Base-by-base conservation (phyloP, 2,329 filamentous ascomycete species). In the Exophiala xenobiotica region DNA sequence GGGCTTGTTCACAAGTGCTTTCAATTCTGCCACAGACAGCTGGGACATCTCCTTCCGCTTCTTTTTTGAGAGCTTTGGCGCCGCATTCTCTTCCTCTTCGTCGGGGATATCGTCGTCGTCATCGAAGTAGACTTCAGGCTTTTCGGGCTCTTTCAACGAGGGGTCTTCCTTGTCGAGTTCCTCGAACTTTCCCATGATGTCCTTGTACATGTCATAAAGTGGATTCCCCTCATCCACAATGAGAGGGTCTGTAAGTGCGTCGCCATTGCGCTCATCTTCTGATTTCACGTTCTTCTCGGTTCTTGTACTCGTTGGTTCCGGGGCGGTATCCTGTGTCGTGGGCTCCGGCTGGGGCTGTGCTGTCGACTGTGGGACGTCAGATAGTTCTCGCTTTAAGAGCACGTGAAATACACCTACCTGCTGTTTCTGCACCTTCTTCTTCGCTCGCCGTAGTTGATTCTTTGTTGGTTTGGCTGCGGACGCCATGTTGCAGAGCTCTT, bases 351-450 rank as follows among this genome's bases (percentile, higher is more conserved):
- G 44, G 51, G 46, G 12, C 41, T 58, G 54, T 41, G 45, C 40
- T 46, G 31, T 45, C 42, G n/a, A 18, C 57, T 61, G 49, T n/a
- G 27, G 23, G 9, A 3, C n/a, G 23, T 58, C 14, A 59, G 54
- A 40, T 4, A 24, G 3, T 22, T 29, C 8, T 33, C 26, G 38
- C 3, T 6, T 12, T 6, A 26, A 6, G 6, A 20, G 7, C 1
- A 12, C 11, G 23, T 14, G 9, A 14, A 14, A 5, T 4, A 38
- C 6, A 58, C 68, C 74, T 68, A 80, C 74, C 61, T 81, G 72
- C 65, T 84, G 84, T 75, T 95, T 95, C 67, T 89, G 83, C 64
- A 90, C 87, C 84, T 96, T 96, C 81, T 93, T 96, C 78, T 92
- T 91, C 42, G 90, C 88, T 69, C 92, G 85, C 69, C 90, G 83